phyloP scores from a whole-genome alignment of 78 protist species.

The Anaeramoeba flamelloides region DNA sequence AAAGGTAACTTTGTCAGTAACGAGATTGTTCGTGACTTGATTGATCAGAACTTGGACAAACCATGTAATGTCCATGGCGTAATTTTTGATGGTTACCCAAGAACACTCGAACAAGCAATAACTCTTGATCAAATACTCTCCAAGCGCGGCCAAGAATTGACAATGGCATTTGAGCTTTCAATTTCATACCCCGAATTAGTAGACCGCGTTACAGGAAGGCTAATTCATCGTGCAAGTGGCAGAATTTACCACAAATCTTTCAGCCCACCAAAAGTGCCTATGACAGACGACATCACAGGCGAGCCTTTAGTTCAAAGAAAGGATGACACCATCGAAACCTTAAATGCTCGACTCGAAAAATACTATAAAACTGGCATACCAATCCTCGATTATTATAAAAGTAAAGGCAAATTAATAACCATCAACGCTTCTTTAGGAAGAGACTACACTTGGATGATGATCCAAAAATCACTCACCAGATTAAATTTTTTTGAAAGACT shows the following conservation, averaged over 20 bases:
- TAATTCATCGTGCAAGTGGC: not conserved
- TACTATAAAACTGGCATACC: not conserved
- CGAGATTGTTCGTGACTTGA: not conserved
- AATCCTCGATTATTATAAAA: not conserved
- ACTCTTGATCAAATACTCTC: not conserved
- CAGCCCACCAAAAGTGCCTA: not conserved
- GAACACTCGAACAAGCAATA: not conserved
- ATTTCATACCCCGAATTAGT: not conserved
- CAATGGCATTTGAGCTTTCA: not conserved
- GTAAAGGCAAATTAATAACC: not conserved
- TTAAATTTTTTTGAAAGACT: no score
- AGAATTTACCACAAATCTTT: not conserved
- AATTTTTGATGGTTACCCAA: not conserved
- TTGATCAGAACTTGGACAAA: not conserved
- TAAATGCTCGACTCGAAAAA: not conserved
- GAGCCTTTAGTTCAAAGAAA: not conserved
- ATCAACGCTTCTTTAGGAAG: no score
- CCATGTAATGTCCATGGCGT: not conserved
- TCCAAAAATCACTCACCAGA: no score
- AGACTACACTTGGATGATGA: no score
- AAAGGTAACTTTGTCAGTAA: not conserved
- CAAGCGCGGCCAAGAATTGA: not conserved
- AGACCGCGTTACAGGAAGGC: not conserved
- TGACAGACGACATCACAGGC: not conserved
- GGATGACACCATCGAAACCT: not conserved